phyloP scores from a whole-genome alignment of 1,284 basidiomycete genomes.

The Sanghuangporus baumii region DNA sequence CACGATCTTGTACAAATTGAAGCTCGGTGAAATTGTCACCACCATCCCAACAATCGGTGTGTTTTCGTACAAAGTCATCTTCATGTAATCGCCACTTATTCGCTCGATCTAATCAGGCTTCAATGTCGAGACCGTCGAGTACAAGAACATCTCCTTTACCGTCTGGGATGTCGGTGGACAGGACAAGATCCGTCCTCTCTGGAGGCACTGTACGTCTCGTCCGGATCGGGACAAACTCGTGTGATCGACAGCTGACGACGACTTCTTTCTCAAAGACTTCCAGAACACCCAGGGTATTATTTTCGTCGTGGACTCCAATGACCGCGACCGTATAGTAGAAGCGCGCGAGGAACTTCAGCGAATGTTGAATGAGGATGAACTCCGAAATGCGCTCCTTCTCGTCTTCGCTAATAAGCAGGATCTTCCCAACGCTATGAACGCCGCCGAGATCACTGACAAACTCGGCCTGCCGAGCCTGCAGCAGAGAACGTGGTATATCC shows the following conservation, averaged over 20 bases:
- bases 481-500: conserved; percentile 99
- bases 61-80: conserved; percentile 29
- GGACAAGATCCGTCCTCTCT: conserved; percentile 86
- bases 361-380: conserved; percentile 99
- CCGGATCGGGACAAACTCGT: conserved; percentile 18
- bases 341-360: conserved; percentile 99
- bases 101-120: conserved; percentile 56
- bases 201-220: conserved; percentile 86
- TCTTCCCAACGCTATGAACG: conserved; percentile 99
- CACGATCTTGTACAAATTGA: conserved; percentile 97
- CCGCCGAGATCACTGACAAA: conserved; percentile 99
- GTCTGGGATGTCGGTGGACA: conserved; percentile 90
- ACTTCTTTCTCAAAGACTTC: conserved; percentile 70
- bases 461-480: conserved; percentile 96
- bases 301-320: conserved; percentile 99
- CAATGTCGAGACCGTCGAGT: conserved; percentile 95
- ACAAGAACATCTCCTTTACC: conserved; percentile 90
- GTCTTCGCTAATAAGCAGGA: conserved; percentile 99
- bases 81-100: neutral
- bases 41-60: conserved; percentile 98
- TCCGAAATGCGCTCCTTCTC: conserved; percentile 95
- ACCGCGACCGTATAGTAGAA: conserved; percentile 98
- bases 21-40: conserved; percentile 98
- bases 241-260: conserved; percentile 15
- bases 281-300: conserved; percentile 99